phyloP scores from a whole-genome alignment of 129 eudicot species.

The Tanacetum coccineum region DNA sequence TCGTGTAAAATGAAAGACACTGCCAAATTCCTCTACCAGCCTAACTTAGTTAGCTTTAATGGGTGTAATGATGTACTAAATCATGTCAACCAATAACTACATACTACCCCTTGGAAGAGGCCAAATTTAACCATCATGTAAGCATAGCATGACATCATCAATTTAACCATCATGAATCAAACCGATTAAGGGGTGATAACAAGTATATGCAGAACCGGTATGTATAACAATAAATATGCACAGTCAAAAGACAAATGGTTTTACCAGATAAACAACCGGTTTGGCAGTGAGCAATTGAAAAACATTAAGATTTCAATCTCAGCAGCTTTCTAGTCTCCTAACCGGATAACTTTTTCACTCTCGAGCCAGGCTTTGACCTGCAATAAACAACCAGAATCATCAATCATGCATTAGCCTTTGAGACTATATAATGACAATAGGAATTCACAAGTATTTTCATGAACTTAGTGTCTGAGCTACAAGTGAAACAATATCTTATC shows the following conservation, averaged over 20 bases:
- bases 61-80: background rate
- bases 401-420: background rate
- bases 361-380: slow-evolving; percentile 81
- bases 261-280: slow-evolving; percentile 92
- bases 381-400: slow-evolving; percentile 12
- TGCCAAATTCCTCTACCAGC: background rate
- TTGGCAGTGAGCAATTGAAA: slow-evolving; percentile 97
- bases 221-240: background rate
- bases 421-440: background rate
- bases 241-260: background rate
- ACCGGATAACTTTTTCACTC: slow-evolving; percentile 78
- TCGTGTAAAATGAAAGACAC: background rate
- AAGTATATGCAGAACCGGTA: too few species aligned
- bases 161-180: too few species aligned
- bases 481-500: too few species aligned
- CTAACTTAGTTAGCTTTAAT: background rate
- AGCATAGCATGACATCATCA: slow-evolving; percentile 12
- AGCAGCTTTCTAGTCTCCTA: slow-evolving; percentile 97
- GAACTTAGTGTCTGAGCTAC: background rate
- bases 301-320: slow-evolving; percentile 86
- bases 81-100: slow-evolving; percentile 5
- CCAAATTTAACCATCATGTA: background rate
- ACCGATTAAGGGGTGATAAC: too few species aligned
- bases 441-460: background rate
- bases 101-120: slow-evolving; percentile 6